These are phyloP conservation scores for Ceratonia siliqua DNA, from an alignment of 306 rosid species.

Conservation along the genomic window DNA sequence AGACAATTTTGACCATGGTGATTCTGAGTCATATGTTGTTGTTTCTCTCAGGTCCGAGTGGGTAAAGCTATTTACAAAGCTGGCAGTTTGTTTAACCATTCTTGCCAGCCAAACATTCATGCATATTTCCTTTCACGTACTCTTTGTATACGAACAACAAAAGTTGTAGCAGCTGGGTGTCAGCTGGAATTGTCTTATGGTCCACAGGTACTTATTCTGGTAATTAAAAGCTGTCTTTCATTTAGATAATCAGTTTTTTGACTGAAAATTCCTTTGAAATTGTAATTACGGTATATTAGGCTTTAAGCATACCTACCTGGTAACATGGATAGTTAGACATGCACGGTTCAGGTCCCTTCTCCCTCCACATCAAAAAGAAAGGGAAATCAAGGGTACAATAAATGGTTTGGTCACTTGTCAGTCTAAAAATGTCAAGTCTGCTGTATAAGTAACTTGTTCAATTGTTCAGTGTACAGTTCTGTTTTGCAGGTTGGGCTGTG, in stretches of 20 bases:
- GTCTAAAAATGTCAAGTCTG: conserved; percentile 3
- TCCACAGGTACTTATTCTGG: conserved; percentile 69
- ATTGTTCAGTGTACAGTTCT: conserved; percentile 15
- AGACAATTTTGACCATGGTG: conserved; percentile 18
- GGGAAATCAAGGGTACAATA: background rate
- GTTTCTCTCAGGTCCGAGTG: conserved; percentile 66
- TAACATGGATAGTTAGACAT: conserved; percentile 13
- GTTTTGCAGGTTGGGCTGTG: conserved; percentile 81
- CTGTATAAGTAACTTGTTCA: conserved; percentile 25
- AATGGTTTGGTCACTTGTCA: background rate
- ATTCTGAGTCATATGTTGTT: conserved; percentile 35
- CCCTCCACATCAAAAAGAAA: conserved; percentile 8
- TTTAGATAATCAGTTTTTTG: conserved; percentile 19
- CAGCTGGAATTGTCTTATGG: conserved; percentile 86
- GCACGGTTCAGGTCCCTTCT: background rate
- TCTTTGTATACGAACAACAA: conserved; percentile 67
- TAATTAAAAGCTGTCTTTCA: conserved; percentile 27
- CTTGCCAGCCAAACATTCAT: conserved; percentile 80
- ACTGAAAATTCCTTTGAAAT: conserved; percentile 19
- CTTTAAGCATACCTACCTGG: background rate
- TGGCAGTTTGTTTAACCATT: conserved; percentile 89
- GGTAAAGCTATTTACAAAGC: conserved; percentile 83
- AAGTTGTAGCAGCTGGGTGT: conserved; percentile 53
- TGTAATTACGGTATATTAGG: conserved; percentile 7
- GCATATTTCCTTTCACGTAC: conserved; percentile 82